phyloP scores from a whole-genome alignment of 768 basidiomycete genomes.

The Paxillus rubicundulus region DNA sequence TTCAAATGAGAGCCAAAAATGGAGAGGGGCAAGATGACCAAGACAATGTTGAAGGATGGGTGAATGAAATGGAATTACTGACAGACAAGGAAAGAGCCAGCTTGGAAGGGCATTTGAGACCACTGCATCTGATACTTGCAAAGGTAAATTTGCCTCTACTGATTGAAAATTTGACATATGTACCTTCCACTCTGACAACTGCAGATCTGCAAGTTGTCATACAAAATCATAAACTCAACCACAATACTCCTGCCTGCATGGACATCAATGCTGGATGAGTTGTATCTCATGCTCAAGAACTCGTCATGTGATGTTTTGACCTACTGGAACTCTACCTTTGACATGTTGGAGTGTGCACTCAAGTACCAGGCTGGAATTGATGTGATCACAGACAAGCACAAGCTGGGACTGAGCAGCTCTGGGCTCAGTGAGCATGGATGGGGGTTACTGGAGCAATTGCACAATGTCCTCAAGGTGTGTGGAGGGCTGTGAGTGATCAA shows the following conservation, averaged over 20 bases:
- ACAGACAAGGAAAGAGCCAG: constrained; percentile 3
- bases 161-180: constrained; percentile 9
- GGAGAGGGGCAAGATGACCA: neutral
- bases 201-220: constrained; percentile 18
- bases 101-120: neutral
- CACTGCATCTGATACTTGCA: neutral
- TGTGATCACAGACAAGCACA: constrained; percentile 10
- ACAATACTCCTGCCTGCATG: constrained; percentile 25
- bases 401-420: constrained; percentile 13
- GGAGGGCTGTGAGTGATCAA: neutral
- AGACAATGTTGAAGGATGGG: constrained; percentile 13
- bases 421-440: constrained; percentile 19
- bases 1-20: neutral
- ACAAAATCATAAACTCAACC: constrained; percentile 17
- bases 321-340: constrained; percentile 16
- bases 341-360: constrained; percentile 21
- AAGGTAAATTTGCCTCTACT: no score
- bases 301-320: constrained; percentile 15
- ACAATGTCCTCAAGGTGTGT: constrained; percentile 16
- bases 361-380: constrained; percentile 24
- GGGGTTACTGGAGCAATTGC: constrained; percentile 22
- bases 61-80: constrained; percentile 12
- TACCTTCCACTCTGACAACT: neutral
- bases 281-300: constrained; percentile 1
- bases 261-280: constrained; percentile 7